phyloP scores from a whole-genome alignment of 1,284 basidiomycete species.

The Pseudozyma tsukubaensis region DNA sequence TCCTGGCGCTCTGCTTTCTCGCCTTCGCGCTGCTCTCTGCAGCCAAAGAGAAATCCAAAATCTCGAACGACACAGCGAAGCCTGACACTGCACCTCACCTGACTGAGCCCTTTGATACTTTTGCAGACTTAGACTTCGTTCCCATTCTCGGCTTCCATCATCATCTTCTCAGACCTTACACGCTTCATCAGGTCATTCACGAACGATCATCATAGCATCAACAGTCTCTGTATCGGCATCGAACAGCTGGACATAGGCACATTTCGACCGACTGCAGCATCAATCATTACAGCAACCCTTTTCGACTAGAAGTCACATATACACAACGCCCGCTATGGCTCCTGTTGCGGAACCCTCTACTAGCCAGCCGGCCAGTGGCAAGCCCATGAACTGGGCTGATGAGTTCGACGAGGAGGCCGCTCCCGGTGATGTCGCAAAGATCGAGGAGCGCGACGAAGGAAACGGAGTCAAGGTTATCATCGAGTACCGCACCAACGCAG shows the following conservation, averaged over 20 bases:
- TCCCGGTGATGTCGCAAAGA: slow-evolving; percentile 39
- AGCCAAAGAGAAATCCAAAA: slow-evolving; percentile 3
- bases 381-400: slow-evolving; percentile 67
- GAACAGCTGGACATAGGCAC: background rate
- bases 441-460: slow-evolving; percentile 79
- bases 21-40: background rate
- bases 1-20: background rate
- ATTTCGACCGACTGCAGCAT: slow-evolving; percentile 11
- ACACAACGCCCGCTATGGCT: slow-evolving; percentile 30
- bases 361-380: slow-evolving; percentile 44
- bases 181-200: slow-evolving; percentile 1
- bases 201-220: background rate
- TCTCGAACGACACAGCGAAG: slow-evolving; percentile 4
- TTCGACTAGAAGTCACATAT: background rate
- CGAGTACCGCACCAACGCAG: slow-evolving; percentile 87
- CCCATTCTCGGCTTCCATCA: slow-evolving; percentile 12
- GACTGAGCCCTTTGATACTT: slow-evolving; percentile 11
- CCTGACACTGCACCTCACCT: background rate
- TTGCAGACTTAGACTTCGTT: slow-evolving; percentile 10
- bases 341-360: slow-evolving; percentile 46
- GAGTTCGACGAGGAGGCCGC: slow-evolving; percentile 62
- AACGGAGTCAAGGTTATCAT: slow-evolving; percentile 88
- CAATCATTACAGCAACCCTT: background rate
- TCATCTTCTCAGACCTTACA: slow-evolving; percentile 11
- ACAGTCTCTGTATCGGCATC: background rate